These are phyloP conservation scores for Calendula officinalis DNA, from an alignment of 129 eudicot species.

Conservation along the genomic window DNA sequence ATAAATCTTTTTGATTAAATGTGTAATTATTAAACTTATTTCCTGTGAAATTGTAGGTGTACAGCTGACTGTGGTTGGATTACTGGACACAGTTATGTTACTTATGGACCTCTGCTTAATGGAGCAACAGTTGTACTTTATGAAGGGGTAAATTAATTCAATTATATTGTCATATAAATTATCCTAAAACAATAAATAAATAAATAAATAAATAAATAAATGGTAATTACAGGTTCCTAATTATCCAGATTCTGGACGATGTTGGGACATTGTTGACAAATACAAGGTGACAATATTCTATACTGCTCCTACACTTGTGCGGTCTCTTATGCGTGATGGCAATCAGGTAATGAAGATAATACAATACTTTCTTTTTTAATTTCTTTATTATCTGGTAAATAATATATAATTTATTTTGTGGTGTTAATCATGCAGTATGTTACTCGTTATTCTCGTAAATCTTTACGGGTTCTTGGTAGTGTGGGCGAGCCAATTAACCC, in stretches of 20 bases:
- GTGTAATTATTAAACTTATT: constrained; percentile 5
- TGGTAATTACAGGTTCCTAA: constrained; percentile 77
- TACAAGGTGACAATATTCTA: constrained; percentile 88
- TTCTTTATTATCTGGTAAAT: background rate
- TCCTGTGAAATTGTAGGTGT: constrained; percentile 53
- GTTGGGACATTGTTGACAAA: constrained; percentile 97
- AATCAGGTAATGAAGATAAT: constrained; percentile 47
- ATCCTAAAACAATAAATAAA: background rate
- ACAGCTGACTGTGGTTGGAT: constrained; percentile 99
- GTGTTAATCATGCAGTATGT: constrained; percentile 60
- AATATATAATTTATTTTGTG: background rate
- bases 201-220: background rate
- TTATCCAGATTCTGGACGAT: constrained; percentile 95
- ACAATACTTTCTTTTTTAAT: background rate
- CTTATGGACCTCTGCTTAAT: constrained; percentile 98
- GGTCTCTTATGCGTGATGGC: constrained; percentile 99
- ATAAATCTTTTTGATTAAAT: constrained; percentile 5
- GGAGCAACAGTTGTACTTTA: constrained; percentile 78
- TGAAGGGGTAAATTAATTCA: constrained; percentile 79
- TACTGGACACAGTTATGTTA: constrained; percentile 97
- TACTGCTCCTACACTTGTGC: constrained; percentile 97
- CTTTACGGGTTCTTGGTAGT: constrained; percentile 95
- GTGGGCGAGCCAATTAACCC: constrained; percentile 99
- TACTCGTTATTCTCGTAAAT: constrained; percentile 91
- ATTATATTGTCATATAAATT: constrained; percentile 8